Percentiles rank a stretch among this genome's conserved stretches.
Evolutionary conservation across 371 early-diverging fungal genomes (phyloP).

Genomic region (Mucor irregularis): DNA sequence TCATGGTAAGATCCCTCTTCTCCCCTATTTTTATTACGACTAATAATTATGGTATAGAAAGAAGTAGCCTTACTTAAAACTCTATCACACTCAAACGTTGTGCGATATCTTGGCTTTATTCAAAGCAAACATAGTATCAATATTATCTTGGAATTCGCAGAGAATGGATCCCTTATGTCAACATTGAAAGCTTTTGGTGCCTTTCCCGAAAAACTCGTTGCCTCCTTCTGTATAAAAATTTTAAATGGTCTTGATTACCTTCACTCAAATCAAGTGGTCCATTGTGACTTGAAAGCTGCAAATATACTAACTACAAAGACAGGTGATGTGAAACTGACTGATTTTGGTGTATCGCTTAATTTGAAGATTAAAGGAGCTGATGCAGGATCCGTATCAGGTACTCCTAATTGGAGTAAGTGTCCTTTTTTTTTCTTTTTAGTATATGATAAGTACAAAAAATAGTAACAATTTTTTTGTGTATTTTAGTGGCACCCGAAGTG

Average conservation of each 20-base stretch:
- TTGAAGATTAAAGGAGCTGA: constrained; percentile 65
- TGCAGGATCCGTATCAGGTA: constrained; percentile 64
- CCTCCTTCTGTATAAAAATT: constrained; percentile 89
- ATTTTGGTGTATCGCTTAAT: constrained; percentile 91
- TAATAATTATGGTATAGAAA: constrained; percentile 30
- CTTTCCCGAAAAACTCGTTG: constrained; percentile 91
- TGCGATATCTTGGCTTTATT: constrained; percentile 85
- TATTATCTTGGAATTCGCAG: constrained; percentile 91
- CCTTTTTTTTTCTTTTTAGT: constrained; percentile 10
- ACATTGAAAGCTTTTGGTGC: constrained; percentile 92
- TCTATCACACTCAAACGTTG: constrained; percentile 82
- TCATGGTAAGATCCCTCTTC: constrained; percentile 25
- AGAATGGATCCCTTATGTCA: constrained; percentile 91
- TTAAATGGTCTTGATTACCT: constrained; percentile 90
- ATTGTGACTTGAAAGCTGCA: constrained; percentile 97
- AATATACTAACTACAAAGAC: constrained; percentile 95
- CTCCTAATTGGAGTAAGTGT: constrained; percentile 93
- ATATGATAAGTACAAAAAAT: too few species aligned
- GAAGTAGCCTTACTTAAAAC: constrained; percentile 75
- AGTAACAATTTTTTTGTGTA: too few species aligned
- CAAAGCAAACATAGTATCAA: constrained; percentile 73
- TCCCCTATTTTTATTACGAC: not conserved
- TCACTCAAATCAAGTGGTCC: constrained; percentile 87
- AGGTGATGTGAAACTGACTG: constrained; percentile 92
- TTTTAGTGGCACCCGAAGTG: constrained; percentile 99